Evolutionary conservation across 441 rosid species (phyloP), one percentile per base, ranked within the genome.

Genomic region (Pelargonium myrrhifolium): DNA sequence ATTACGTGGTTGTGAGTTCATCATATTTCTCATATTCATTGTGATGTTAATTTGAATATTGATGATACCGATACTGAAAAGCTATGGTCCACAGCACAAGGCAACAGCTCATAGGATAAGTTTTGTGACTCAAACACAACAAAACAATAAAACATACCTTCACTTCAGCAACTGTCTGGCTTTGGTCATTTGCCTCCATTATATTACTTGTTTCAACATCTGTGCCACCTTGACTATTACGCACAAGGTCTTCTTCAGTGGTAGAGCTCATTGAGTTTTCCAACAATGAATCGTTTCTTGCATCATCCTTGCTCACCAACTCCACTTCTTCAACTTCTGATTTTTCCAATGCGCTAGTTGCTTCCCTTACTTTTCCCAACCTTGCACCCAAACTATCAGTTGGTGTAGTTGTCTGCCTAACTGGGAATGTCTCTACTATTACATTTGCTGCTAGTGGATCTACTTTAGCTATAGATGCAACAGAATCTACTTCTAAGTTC

Each of bases 341-440:
- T 69, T 64, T 80, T 28, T 74, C 72, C 42, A 47, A 76, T 62
- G 55, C 72, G 74, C 68, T 81, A 64, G 62, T 66, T 35, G 71
- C 76, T 66, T 49, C 56, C 56, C 56, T 49, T 49, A 49, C 56
- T 49, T 49, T 7, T 14, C 62, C 65, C 53, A 69, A 69, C 24
- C 58, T 73, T 72, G 9, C 75, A 68, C 74, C 73, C 37, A 72
- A 66, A 62, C 14, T 15, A 37, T 65, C 80, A 56, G 67, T 68
- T 60, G 77, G 66, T 60, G 64, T 65, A 53, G 80, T 58, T 15
- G 62, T 75, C 60, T 83, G 75, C 40, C 66, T 75, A 58, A 87
- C 14, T 11, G 93, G 97, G 76, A 86, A 89, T 22, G 85, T 82
- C 78, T 93, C 96, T 21, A 84, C 84, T 65, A 79, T 76, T 17